Evolutionary conservation across 2,329 filamentous ascomycete genomes (phyloP), one percentile per base, ranked within the genome.

Genomic region (Diatrype stigma): DNA sequence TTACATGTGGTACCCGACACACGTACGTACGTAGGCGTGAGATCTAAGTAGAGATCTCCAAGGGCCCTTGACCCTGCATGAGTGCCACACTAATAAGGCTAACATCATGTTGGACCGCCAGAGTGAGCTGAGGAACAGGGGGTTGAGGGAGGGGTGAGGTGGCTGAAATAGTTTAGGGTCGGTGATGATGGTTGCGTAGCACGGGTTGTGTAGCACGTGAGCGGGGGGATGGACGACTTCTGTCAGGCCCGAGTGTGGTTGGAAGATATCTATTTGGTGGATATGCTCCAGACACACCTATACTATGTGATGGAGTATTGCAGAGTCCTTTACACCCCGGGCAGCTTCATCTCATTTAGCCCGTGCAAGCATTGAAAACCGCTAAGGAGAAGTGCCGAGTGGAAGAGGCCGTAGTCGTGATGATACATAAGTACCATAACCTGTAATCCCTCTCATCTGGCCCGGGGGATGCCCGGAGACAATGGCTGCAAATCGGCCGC

Each of bases 41-140:
- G 40, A 44, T 44, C 40, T 44, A n/a, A 11, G 22, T 17, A 44
- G 40, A 44, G 38, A 44, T 44, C 40, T 44, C 22, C 40, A 44
- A 44, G 22, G 40, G 6, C 12, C 22, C 40, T 7, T 28, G 40
- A 12, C 16, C 40, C 14, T 44, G 40, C 40, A 28, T 17, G 12
- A 1, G 22, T 44, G 40, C 21, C 40, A 28, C 34, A 17, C 34
- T 16, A 37, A 37, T 12, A 7, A 37, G 6, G 10, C 6, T 30
- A 30, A 30, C 26, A 30, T 30, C 16, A n/a, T 37, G 6, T 17
- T 16, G 34, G 34, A 37, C 34, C n/a, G 34, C 40, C 21, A 23
- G 5, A 44, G 22, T 16, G 40, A 44, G 40, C 40, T 26, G 22
- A 44, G 22, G 19, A n/a, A 22, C 37, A 40, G 37, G 37, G 37